Evolutionary conservation across 2,329 filamentous ascomycete species (phyloP).

Genomic region (Aspergillus transmontanensis): DNA sequence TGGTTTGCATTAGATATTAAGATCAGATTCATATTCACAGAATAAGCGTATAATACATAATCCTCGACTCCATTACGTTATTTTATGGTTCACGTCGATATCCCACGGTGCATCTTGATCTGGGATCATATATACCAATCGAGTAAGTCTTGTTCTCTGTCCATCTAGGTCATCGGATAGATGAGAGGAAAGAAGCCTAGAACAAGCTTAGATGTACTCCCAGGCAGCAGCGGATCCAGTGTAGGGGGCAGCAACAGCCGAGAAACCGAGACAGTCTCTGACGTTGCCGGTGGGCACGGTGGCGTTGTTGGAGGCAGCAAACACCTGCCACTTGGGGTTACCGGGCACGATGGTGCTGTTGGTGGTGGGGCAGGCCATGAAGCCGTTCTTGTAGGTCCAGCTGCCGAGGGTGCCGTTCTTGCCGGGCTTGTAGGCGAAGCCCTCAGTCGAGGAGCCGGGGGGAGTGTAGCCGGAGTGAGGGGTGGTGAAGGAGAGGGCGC

Average conservation of each 20-base stretch:
- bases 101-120: not conserved
- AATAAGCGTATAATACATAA: not conserved
- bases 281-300: constrained; percentile 42
- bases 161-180: no score
- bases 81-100: not conserved
- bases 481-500: constrained; percentile 57
- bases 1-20: not conserved
- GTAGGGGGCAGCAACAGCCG: constrained; percentile 31
- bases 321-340: constrained; percentile 40
- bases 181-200: no score
- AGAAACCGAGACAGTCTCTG: constrained; percentile 41
- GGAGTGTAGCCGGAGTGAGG: constrained; percentile 59
- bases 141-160: no score
- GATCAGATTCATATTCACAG: not conserved
- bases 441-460: constrained; percentile 50
- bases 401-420: constrained; percentile 22
- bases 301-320: constrained; percentile 39
- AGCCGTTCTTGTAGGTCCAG: constrained; percentile 38
- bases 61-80: not conserved
- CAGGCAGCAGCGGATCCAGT: constrained; percentile 31
- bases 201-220: constrained; percentile 39
- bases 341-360: constrained; percentile 9
- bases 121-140: not conserved
- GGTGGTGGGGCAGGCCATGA: constrained; percentile 45
- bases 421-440: constrained; percentile 48